These are phyloP conservation scores for Cutaneotrichosporon mucoides DNA, from an alignment of 1,284 basidiomycete species.

Conservation along the genomic window DNA sequence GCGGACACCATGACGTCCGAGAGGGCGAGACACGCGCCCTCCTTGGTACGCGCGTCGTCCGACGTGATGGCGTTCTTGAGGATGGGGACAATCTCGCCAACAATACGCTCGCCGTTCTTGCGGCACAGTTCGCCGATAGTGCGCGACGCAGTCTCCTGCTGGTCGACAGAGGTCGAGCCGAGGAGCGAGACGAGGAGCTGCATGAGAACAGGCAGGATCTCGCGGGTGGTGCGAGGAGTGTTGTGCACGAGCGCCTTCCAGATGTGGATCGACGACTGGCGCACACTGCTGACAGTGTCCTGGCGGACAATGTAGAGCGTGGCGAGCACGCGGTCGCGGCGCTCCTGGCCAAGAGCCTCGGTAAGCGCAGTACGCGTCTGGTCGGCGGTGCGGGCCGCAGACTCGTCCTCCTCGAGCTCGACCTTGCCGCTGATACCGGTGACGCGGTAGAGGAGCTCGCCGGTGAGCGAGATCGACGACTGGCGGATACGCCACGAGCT, in stretches of 20 bases:
- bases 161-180: slow-evolving; percentile 73
- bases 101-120: slow-evolving; percentile 91
- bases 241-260: slow-evolving; percentile 94
- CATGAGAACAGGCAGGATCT: slow-evolving; percentile 85
- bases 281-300: slow-evolving; percentile 83
- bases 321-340: slow-evolving; percentile 84
- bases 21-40: slow-evolving; percentile 83
- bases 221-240: slow-evolving; percentile 65
- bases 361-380: slow-evolving; percentile 77
- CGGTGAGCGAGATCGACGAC: slow-evolving; percentile 92
- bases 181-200: slow-evolving; percentile 69
- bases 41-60: slow-evolving; percentile 67
- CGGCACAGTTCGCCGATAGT: slow-evolving; percentile 85
- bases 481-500: slow-evolving; percentile 87
- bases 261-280: slow-evolving; percentile 89
- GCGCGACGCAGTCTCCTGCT: slow-evolving; percentile 88
- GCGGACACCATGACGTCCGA: slow-evolving; percentile 88
- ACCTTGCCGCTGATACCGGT: slow-evolving; percentile 93
- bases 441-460: slow-evolving; percentile 96
- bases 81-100: slow-evolving; percentile 78
- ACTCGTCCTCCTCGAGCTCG: slow-evolving; percentile 75
- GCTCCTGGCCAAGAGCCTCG: slow-evolving; percentile 82
- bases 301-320: slow-evolving; percentile 88
- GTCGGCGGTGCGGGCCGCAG: slow-evolving; percentile 63
- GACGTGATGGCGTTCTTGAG: slow-evolving; percentile 68